Evolutionary conservation across 176 grass and related monocot species (phyloP).

Genomic region (Aegilops sharonensis): DNA sequence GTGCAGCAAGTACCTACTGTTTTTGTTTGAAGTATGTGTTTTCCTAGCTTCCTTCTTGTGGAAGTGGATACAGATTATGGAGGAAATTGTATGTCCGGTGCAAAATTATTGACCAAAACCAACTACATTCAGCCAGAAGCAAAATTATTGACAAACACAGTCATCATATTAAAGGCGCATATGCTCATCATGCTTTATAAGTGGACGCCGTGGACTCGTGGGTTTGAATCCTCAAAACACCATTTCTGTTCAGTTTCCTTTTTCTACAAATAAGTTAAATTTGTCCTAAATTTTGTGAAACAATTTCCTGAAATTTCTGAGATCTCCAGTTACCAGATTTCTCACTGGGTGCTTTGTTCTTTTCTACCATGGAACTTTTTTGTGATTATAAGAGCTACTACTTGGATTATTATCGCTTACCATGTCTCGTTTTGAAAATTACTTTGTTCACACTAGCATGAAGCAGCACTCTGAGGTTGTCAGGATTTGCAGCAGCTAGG

Average conservation of each 20-base stretch:
- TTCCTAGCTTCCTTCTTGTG: not conserved
- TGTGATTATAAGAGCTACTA: not conserved
- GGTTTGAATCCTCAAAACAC: not conserved
- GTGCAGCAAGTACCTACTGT: not conserved
- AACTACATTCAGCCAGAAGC: not conserved
- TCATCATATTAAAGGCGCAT: not conserved
- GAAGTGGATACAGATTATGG: not conserved
- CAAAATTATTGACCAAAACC: not conserved
- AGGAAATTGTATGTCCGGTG: not conserved
- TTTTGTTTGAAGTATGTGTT: constrained; percentile 1
- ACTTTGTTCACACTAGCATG: constrained; percentile 72
- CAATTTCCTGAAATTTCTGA: not conserved
- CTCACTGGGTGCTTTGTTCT: not conserved
- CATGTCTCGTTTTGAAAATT: constrained; percentile 49
- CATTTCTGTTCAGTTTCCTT: not conserved
- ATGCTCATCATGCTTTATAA: not conserved
- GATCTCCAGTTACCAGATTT: not conserved
- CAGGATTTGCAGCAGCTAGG: constrained; percentile 57
- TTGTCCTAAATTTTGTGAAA: not conserved
- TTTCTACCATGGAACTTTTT: not conserved
- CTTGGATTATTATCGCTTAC: constrained; percentile 38
- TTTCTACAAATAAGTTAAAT: not conserved
- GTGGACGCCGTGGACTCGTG: not conserved
- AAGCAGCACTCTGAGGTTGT: constrained; percentile 73
- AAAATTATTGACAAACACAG: not conserved